Conservation (phyloP, 495 filamentous ascomycete genomes). For the Penicillium diatomitis region DNA sequence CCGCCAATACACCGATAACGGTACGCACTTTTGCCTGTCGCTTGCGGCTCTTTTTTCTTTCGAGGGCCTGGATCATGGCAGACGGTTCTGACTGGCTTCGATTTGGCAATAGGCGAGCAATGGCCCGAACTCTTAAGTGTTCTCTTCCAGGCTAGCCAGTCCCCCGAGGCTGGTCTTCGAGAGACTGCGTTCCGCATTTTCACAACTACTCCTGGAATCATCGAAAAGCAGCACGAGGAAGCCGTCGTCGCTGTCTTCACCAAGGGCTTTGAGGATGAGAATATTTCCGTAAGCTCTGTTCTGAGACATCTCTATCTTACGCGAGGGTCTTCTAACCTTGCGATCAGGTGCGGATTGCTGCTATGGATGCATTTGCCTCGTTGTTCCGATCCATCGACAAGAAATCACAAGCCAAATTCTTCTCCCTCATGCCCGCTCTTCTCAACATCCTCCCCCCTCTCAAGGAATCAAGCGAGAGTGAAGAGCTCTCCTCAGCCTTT, state of each 20-base stretch:
- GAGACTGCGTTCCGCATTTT: conserved; percentile 93
- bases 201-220: conserved; percentile 88
- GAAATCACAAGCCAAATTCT: conserved; percentile 81
- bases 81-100: not conserved
- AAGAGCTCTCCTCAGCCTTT: conserved; percentile 80
- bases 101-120: conserved; percentile 51
- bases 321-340: not conserved
- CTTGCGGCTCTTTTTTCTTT: no score
- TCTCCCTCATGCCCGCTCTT: conserved; percentile 72
- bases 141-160: conserved; percentile 82
- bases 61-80: no score
- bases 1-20: conserved; percentile 84
- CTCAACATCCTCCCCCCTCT: conserved; percentile 89
- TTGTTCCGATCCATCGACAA: conserved; percentile 88
- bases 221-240: conserved; percentile 90
- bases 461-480: conserved; percentile 80
- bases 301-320: not conserved
- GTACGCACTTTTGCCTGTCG: conserved; percentile 39
- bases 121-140: conserved; percentile 87
- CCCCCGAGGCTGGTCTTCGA: conserved; percentile 66
- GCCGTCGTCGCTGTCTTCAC: conserved; percentile 76
- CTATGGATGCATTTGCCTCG: conserved; percentile 92
- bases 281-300: conserved; percentile 52
- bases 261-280: conserved; percentile 83
- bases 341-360: conserved; percentile 68